Base-by-base conservation (phyloP, 345 rosid species). In the Linum usitatissimum region DNA sequence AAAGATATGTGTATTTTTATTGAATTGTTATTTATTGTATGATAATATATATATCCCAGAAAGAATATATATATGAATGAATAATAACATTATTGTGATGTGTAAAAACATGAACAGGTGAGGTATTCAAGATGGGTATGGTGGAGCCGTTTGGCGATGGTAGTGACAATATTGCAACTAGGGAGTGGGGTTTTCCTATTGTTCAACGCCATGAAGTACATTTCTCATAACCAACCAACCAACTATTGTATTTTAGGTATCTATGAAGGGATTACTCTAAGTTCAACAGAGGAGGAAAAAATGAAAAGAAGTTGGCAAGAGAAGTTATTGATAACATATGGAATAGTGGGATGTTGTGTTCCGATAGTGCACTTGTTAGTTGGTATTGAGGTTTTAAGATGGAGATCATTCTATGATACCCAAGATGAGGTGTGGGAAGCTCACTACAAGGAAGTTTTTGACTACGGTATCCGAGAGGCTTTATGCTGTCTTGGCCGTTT, bases 361-460 rank as follows among this genome's bases (percentile, higher is more conserved):
- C 81, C 91, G 12, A 18, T 92, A 61, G 75, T 77, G 21, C 96
- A 92, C 65, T 85, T 86, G 75, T 85, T 85, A 67, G 62, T 75
- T 30, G 98, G 98, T 65, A 76, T 91, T 48, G 94, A 84, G 65
- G 81, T 92, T 61, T 71, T 89, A 70, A 81, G 74, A 66, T 89
- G 98, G 98, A 79, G 95, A 66, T 89, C 86, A 49, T 92, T 83
- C 77, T 92, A 89, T 70, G 76, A 84, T 59, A 81, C 90, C 8
- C 79, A 92, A 75, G 93, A 89, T 78, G 88, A 83, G 78, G 93
- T 78, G 28, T 92, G 98, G 98, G 87, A 83, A 75, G 83, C 88
- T 76, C 98, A 92, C 66, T 92, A 92, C 74, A 80, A 86, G 64
- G 95, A 89, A 74, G 87, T 89, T 55, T 92, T 92, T 83, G 96